These are phyloP conservation scores for Globomyces pollinis-pini DNA, from an alignment of 192 early-diverging fungal species.

Conservation along the genomic window DNA sequence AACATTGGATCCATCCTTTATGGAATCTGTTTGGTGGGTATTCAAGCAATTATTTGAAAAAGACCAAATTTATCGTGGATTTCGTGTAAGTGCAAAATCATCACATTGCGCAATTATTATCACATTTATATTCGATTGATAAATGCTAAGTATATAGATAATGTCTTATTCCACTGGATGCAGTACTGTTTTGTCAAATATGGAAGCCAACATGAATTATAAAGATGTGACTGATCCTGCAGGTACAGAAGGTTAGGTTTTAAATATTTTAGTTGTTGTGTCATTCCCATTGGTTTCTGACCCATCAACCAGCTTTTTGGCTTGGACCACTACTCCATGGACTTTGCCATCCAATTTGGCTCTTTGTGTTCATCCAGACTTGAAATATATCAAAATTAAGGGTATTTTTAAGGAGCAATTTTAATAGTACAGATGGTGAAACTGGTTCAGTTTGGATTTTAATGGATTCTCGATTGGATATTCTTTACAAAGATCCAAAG, in stretches of 20 bases:
- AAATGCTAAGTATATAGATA: slow-evolving; percentile 40
- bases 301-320: slow-evolving; percentile 70
- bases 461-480: slow-evolving; percentile 72
- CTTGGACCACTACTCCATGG: slow-evolving; percentile 99
- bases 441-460: slow-evolving; percentile 81
- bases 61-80: slow-evolving; percentile 90
- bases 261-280: slow-evolving; percentile 80
- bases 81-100: too few relatives aligned
- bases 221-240: slow-evolving; percentile 96
- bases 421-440: slow-evolving; percentile 71
- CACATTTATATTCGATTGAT: background rate
- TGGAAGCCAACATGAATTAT: slow-evolving; percentile 94
- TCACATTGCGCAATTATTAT: slow-evolving; percentile 21
- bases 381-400: slow-evolving; percentile 93
- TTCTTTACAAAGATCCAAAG: slow-evolving; percentile 89
- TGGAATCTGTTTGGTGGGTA: slow-evolving; percentile 99
- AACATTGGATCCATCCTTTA: slow-evolving; percentile 89
- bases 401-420: slow-evolving; percentile 15
- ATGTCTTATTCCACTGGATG: slow-evolving; percentile 97
- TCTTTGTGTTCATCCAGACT: slow-evolving; percentile 84
- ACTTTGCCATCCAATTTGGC: slow-evolving; percentile 94
- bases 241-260: slow-evolving; percentile 31
- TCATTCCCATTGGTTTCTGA: slow-evolving; percentile 87
- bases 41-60: slow-evolving; percentile 94
- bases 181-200: slow-evolving; percentile 90